Percentiles rank a stretch among this genome's conserved stretches.
phyloP scores from a whole-genome alignment of 202 grass and related monocot species.

The Panicum hallii region DNA sequence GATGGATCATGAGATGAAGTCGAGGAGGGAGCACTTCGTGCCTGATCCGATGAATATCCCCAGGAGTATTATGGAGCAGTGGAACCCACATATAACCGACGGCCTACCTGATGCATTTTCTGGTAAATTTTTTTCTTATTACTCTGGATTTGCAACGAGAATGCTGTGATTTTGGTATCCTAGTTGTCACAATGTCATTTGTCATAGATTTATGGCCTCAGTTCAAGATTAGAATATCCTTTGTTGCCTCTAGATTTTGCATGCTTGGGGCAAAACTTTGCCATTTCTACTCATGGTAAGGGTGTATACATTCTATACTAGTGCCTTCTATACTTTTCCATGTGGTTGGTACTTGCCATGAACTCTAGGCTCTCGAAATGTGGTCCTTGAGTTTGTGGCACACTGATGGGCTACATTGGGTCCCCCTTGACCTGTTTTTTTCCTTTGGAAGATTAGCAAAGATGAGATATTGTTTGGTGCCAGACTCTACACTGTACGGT shows the following conservation, averaged over 20 bases:
- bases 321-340: not conserved
- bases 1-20: slow-evolving; percentile 71
- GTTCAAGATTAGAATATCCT: not conserved
- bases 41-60: slow-evolving; percentile 70
- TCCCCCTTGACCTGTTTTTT: not conserved
- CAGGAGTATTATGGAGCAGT: slow-evolving; percentile 70
- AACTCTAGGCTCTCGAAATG: not conserved
- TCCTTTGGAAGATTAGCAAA: not conserved
- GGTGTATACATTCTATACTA: not conserved
- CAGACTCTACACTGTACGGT: not conserved
- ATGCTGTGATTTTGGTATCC: slow-evolving; percentile 5
- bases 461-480: not conserved
- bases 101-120: slow-evolving; percentile 76
- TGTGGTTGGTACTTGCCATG: not conserved
- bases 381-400: slow-evolving; percentile 1
- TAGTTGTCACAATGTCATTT: not conserved
- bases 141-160: not conserved
- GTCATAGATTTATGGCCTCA: not conserved
- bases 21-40: slow-evolving; percentile 57
- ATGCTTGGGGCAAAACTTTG: not conserved
- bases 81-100: slow-evolving; percentile 54
- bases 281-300: not conserved
- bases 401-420: not conserved
- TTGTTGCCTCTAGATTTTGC: not conserved
- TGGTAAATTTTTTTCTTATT: slow-evolving; percentile 49